Evolutionary conservation across 2,329 filamentous ascomycete genomes (phyloP), one percentile per base, ranked within the genome.

Genomic region (Sporothrix luriei): DNA sequence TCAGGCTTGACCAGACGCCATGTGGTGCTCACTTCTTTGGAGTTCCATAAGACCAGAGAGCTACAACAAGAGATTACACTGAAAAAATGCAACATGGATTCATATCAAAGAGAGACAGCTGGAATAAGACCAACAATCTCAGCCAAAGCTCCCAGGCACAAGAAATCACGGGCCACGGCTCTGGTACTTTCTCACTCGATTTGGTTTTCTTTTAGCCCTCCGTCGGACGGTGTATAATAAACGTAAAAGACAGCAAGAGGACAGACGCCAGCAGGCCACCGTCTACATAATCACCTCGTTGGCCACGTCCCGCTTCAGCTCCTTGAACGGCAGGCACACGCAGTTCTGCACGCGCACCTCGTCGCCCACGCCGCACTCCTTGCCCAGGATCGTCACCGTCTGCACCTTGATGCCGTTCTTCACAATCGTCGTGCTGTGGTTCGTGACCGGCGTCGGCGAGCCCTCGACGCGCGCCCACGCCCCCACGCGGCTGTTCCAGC

Each of bases 341-440:
- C 95, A 99, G 83, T 99, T 98, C 83, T 98, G 94, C 75, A 99
- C 93, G 73, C 93, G 88, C 13, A 98, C 90, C 81, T 98, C 95
- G 76, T 99, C 95, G 4, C 91, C 93, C 40, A 98, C 95, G 69
- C 85, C 88, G 77, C 94, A 98, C 80, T 99, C 95, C 85, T 98
- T 97, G 78, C 94, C 94, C 73, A 99, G 81, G 74, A 98, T 99
- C 61, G 94, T 98, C 78, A 98, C 95, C 80, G 93, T 97, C 85
- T 98, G 95, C 66, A 99, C 95, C 85, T 98, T 98, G 80, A 98
- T 90, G 66, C 95, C 95, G 77, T 97, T 97, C 88, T 97, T 98
- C 80, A 98, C 86, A 76, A 98, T 93, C 81, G 91, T 97, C 16
- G 94, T 98, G 68, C 88, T 91, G 83, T 98, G 94, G 83, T 91